Base-by-base conservation (phyloP, 306 rosid genomes). In the Glycine latifolia region DNA sequence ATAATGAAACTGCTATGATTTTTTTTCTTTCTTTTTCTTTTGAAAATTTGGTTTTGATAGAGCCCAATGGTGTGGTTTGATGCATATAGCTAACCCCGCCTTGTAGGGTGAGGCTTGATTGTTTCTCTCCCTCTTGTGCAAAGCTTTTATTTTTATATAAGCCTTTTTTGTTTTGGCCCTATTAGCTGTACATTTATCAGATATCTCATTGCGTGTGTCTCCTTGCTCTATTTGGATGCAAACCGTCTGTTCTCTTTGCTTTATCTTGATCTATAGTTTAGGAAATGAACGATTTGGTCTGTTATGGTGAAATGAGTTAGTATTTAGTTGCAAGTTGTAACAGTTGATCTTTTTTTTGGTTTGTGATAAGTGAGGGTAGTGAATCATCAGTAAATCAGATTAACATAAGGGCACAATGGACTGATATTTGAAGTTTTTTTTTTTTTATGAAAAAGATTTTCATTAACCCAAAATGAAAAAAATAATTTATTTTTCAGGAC, bases 401-500 rank as follows among this genome's bases (percentile, higher is more conserved):
- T 39, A 35, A 9, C 11, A 14, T 16, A 5, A 71, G 79, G 66
- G 69, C 70, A 69, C 12, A 53, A 9, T 69, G 70, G 63, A 62
- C 62, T 48, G 50, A 49, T 76, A 60, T 77, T 69, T 41, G 31
- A 26, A 26, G 31, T 47, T 31, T 14, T 54, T 49, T 14, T 54
- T 49, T 20, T 52, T 54, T 77, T 4, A 65, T 35, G 10, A n/a
- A 47, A 26, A 48, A 67, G 41, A 83, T 59, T 15, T 59, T 55
- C 52, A 41, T 77, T 9, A 50, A 49, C 33, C 15, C 37, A 58
- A 16, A 15, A 69, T 3, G n/a, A 48, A 17, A 17, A 35, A 48
- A 15, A 73, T 71, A 33, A 78, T 56, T 63, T 72, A 46, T 58
- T 78, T 80, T 84, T 85, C 86, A 93, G 99, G 99, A 93, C 72